Evolutionary conservation across 306 rosid species (phyloP).

Genomic region (Rubus parviflorus): DNA sequence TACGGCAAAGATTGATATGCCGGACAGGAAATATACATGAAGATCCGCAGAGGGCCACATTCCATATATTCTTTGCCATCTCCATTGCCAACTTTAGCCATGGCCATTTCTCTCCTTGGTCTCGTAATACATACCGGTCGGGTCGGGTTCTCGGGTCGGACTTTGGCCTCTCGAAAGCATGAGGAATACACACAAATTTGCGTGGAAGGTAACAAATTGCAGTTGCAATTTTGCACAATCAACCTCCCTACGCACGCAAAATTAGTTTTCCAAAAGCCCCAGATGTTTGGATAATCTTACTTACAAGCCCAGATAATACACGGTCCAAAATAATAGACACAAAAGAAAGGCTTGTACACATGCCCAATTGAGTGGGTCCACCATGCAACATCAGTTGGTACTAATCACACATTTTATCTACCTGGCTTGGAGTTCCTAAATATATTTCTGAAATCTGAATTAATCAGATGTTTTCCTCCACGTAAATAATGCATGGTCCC

Average conservation of each 20-base stretch:
- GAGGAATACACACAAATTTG: conserved; percentile 30
- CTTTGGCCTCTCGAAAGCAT: conserved; percentile 35
- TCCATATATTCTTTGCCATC: background rate
- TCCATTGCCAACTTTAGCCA: background rate
- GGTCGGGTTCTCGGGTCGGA: background rate
- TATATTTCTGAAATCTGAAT: conserved; percentile 6
- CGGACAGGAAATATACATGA: background rate
- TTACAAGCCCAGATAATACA: conserved; percentile 23
- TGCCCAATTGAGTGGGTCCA: conserved; percentile 20
- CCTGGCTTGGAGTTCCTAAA: background rate
- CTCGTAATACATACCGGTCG: no score
- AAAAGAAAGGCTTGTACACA: conserved; percentile 30
- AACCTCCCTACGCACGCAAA: conserved; percentile 34
- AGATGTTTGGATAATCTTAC: conserved; percentile 47
- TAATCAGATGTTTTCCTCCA: conserved; percentile 48
- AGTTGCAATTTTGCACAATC: conserved; percentile 29
- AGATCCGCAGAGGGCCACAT: background rate
- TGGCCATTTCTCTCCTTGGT: background rate
- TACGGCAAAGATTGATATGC: conserved; percentile 1
- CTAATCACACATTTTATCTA: conserved; percentile 1
- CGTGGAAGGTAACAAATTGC: conserved; percentile 48
- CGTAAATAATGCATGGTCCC: conserved; percentile 55
- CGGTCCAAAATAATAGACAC: conserved; percentile 45
- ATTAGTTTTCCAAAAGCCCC: conserved; percentile 1
- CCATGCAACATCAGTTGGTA: background rate